Percentiles rank a stretch among this genome's conserved stretches.
Evolutionary conservation across 345 rosid species (phyloP).

Genomic region (Salix purpurea): DNA sequence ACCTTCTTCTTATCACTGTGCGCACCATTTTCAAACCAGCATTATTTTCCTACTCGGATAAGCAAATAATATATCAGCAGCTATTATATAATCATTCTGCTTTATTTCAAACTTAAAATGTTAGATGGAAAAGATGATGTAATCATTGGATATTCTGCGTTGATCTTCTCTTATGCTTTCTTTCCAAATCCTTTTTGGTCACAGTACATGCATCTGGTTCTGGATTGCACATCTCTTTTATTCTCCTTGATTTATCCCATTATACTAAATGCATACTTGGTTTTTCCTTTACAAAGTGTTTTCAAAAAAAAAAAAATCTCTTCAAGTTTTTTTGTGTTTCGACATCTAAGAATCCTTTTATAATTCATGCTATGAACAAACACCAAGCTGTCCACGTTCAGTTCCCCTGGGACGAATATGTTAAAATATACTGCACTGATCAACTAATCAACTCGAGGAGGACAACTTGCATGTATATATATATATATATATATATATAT

Average conservation of each 20-base stretch:
- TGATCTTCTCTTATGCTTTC: background rate
- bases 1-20: background rate
- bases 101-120: no score
- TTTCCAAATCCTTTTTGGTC: background rate
- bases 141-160: background rate
- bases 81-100: no score
- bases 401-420: background rate
- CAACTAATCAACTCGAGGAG: background rate
- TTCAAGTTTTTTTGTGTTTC: background rate
- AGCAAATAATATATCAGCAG: no score
- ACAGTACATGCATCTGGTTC: background rate
- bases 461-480: background rate
- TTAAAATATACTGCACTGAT: background rate
- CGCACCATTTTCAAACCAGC: background rate
- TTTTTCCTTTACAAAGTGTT: no score
- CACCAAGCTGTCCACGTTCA: background rate
- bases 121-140: background rate
- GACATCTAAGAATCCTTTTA: background rate
- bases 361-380: background rate
- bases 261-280: background rate
- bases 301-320: no score
- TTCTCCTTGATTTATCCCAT: background rate
- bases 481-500: no score
- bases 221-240: background rate
- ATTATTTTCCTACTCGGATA: no score